Base-by-base conservation (phyloP, 2,329 filamentous ascomycete genomes). In the Chlorencoelia australis region DNA sequence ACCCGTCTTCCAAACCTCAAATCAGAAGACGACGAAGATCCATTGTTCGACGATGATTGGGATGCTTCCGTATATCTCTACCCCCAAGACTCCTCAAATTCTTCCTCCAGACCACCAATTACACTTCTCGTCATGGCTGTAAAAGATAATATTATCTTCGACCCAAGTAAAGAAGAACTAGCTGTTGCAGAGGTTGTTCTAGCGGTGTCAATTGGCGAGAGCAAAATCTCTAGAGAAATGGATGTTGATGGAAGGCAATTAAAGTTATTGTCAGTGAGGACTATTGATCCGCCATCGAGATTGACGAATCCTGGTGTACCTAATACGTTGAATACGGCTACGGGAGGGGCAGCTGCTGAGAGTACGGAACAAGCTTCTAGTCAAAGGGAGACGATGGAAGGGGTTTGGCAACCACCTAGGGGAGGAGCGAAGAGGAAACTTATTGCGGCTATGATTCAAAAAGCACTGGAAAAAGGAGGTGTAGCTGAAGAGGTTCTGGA, bases 1-100 rank as follows among this genome's bases (percentile, higher is more conserved):
- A 89, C 91, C 5, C 79, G 82, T 45, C 69, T 96, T 3, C 91
- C 91, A 6, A 73, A 78, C 17, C 69, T 95, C 34, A 85, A 85
- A 57, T 95, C 88, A 2, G 83, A 94, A 59, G 75, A 75, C 40
- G 89, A 96, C 62, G 91, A 98, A 64, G 91, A 98, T 51, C 91
- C 91, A 9, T 79, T 95, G 56, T 98, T 98, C 62, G 82, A 95
- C 64, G 91, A 98, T 62, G 91, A 98, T 64, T 98, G 91, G 91
- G 85, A 82, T 46, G 82, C 82, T 11, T 79, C 87, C 1, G 70
- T 75, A 13, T 79, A 77, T 39, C 66, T 98, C 19, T 98, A 93
- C 63, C 47, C 51, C 40, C 35, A 52, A 48, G 32, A 36, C 19
- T 26, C 46, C 9, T 33, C 33, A 18, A 36, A 35, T 33, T 45